These are phyloP conservation scores for Cinnamomum chago DNA, from an alignment of 164 flowering plant genomes.

Conservation along the genomic window DNA sequence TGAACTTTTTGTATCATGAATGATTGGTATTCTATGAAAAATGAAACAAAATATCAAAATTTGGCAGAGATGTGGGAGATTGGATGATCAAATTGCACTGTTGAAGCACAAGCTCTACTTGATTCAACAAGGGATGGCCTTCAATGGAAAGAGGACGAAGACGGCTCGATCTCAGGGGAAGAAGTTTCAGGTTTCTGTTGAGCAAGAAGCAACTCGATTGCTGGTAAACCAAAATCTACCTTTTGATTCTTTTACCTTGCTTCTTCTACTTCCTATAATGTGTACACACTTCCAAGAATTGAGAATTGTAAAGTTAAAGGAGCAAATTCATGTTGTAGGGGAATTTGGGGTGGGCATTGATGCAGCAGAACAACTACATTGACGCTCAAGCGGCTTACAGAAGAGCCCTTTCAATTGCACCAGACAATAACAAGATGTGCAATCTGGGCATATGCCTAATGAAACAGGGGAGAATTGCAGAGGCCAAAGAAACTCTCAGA, in stretches of 20 bases:
- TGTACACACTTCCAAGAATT: background rate
- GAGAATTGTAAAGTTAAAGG: too few relatives aligned
- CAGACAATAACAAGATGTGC: slow-evolving; percentile 98
- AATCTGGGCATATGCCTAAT: slow-evolving; percentile 94
- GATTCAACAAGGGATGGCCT: slow-evolving; percentile 94
- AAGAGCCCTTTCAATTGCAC: slow-evolving; percentile 70
- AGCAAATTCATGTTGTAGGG: slow-evolving; percentile 49
- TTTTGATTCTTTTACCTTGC: background rate
- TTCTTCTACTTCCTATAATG: background rate
- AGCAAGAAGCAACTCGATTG: slow-evolving; percentile 92
- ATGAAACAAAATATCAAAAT: background rate
- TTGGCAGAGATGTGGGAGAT: slow-evolving; percentile 89
- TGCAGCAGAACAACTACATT: slow-evolving; percentile 86
- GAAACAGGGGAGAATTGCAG: slow-evolving; percentile 85
- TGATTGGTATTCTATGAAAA: too few relatives aligned
- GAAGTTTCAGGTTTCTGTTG: slow-evolving; percentile 94
- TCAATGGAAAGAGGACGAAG: slow-evolving; percentile 97
- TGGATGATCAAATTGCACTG: slow-evolving; percentile 84
- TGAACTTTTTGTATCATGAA: too few relatives aligned
- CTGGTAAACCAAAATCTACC: slow-evolving; percentile 42
- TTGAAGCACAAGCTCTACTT: slow-evolving; percentile 75
- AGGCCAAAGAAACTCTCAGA: slow-evolving; percentile 80
- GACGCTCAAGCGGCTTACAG: slow-evolving; percentile 91
- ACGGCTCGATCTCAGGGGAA: slow-evolving; percentile 98
- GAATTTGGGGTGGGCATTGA: slow-evolving; percentile 96